phyloP scores from a whole-genome alignment of 2,329 filamentous ascomycete species.

The Fusarium albosuccineum region DNA sequence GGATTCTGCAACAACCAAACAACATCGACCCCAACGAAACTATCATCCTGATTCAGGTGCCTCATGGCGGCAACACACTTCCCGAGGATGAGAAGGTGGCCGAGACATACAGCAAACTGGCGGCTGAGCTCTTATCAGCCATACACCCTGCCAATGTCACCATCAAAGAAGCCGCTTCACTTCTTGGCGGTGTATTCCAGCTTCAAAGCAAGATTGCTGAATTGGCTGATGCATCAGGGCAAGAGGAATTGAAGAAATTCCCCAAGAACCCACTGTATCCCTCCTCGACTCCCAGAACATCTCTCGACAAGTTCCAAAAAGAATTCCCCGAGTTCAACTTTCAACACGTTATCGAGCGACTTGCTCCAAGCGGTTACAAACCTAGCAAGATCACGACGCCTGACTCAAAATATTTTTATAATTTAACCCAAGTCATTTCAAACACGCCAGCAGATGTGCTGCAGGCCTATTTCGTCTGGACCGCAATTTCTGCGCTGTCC shows the following conservation, averaged over 20 bases:
- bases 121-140: constrained; percentile 7
- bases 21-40: constrained; percentile 12
- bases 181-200: neutral
- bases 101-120: constrained; percentile 8
- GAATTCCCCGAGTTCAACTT: constrained; percentile 19
- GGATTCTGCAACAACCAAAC: neutral
- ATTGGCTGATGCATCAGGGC: neutral
- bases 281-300: too few species aligned
- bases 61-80: neutral
- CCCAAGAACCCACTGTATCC: too few species aligned
- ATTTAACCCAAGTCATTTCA: constrained; percentile 67
- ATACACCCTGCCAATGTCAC: constrained; percentile 19
- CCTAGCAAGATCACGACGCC: constrained; percentile 63
- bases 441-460: constrained; percentile 67
- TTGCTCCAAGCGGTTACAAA: constrained; percentile 25
- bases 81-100: neutral
- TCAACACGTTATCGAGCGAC: constrained; percentile 9
- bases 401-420: constrained; percentile 71
- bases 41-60: neutral
- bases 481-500: constrained; percentile 67
- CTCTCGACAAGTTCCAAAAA: constrained; percentile 3
- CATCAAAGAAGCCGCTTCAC: neutral
- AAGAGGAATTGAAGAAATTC: neutral
- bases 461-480: constrained; percentile 75
- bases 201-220: neutral